Percentiles rank a stretch among this genome's conserved stretches.
Evolutionary conservation across 805 yeast genomes (phyloP).

Genomic region (Phaffomyces thermotolerans): DNA sequence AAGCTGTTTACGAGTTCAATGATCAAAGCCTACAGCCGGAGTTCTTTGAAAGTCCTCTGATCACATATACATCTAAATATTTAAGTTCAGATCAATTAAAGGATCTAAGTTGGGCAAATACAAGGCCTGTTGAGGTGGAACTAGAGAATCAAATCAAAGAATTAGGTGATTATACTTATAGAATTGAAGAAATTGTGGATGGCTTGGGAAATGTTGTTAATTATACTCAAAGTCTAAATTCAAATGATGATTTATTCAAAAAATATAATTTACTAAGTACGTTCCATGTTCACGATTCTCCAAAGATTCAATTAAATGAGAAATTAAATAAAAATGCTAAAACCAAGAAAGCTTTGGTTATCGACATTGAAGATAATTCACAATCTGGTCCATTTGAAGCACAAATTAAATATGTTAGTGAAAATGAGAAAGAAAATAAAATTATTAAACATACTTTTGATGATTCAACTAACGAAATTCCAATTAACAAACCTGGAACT

Average conservation of each 20-base stretch:
- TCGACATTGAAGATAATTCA: constrained; percentile 26
- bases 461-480: constrained; percentile 26
- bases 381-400: constrained; percentile 30
- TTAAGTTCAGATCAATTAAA: constrained; percentile 28
- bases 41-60: constrained; percentile 43
- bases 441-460: constrained; percentile 21
- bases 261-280: constrained; percentile 34
- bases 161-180: constrained; percentile 49
- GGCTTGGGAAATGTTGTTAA: constrained; percentile 57
- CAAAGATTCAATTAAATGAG: constrained; percentile 43
- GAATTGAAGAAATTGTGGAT: constrained; percentile 52
- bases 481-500: constrained; percentile 53
- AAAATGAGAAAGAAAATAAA: constrained; percentile 20
- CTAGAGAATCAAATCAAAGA: constrained; percentile 35
- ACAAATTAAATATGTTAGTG: constrained; percentile 24
- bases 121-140: constrained; percentile 35
- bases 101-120: constrained; percentile 37
- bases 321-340: constrained; percentile 28
- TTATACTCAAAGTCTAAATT: constrained; percentile 25
- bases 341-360: constrained; percentile 30
- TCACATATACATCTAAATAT: constrained; percentile 24
- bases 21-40: constrained; percentile 47
- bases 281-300: constrained; percentile 49
- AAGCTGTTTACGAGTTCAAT: constrained; percentile 26
- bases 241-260: constrained; percentile 22